Percentiles rank a stretch among this genome's conserved stretches.
Conservation (phyloP, 177 flowering plant genomes). For the Vitis hybrid region DNA sequence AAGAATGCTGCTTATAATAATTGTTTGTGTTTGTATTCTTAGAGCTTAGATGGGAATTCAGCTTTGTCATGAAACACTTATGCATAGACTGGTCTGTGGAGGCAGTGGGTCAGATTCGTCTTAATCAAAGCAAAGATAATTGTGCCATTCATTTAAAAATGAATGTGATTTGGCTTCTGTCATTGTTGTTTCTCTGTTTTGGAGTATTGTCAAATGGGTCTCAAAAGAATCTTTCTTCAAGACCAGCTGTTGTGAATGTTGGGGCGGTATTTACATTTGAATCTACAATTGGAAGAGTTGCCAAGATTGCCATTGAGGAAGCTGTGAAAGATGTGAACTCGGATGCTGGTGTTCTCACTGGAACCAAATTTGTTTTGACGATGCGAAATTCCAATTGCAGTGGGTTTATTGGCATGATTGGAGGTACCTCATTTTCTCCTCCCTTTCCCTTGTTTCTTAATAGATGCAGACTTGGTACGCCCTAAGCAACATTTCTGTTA, state of each 20-base stretch:
- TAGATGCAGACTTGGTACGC: not conserved
- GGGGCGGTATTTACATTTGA: conserved; percentile 57
- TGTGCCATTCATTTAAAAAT: conserved; percentile 18
- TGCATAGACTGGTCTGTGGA: not conserved
- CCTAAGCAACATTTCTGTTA: not conserved
- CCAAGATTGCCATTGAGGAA: conserved; percentile 60
- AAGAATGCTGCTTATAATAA: not conserved
- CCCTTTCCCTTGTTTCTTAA: not conserved
- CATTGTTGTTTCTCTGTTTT: conserved; percentile 15
- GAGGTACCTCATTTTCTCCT: conserved; percentile 30
- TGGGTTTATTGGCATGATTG: conserved; percentile 63
- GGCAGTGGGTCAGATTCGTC: not conserved
- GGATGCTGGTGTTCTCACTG: conserved; percentile 46
- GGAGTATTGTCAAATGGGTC: conserved; percentile 26
- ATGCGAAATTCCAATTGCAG: conserved; percentile 52
- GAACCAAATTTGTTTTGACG: conserved; percentile 36
- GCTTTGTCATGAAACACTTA: not conserved
- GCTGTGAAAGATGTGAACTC: conserved; percentile 71
- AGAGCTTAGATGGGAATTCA: conserved; percentile 1
- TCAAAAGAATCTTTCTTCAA: conserved; percentile 24
- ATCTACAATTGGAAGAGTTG: conserved; percentile 67
- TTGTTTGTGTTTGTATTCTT: not conserved
- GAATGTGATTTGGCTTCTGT: conserved; percentile 29
- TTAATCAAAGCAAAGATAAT: not conserved
- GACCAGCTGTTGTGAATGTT: conserved; percentile 58